Conservation (phyloP, 352 stramenopile genomes). For the Blastocystis sp. region DNA sequence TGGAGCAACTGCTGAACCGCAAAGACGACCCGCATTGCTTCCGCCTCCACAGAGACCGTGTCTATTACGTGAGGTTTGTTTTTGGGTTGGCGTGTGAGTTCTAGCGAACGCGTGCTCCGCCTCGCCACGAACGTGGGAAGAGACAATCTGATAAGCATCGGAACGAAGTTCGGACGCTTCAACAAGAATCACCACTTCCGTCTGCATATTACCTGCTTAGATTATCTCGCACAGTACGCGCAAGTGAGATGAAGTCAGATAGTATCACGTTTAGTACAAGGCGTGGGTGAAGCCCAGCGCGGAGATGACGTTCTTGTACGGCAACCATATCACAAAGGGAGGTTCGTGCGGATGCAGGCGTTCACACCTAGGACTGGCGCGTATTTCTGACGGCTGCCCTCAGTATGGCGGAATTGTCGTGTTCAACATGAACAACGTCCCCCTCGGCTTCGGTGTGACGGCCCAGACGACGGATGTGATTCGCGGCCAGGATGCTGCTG, state of each 20-base stretch:
- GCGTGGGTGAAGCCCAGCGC: constrained; percentile 98
- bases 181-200: constrained; percentile 97
- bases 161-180: constrained; percentile 96
- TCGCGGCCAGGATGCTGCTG: constrained; percentile 75
- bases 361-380: constrained; percentile 80
- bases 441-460: constrained; percentile 92
- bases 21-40: constrained; percentile 95
- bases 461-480: constrained; percentile 89
- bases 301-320: constrained; percentile 99
- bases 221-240: constrained; percentile 95
- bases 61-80: constrained; percentile 85
- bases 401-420: constrained; percentile 97
- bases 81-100: not conserved
- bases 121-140: constrained; percentile 87
- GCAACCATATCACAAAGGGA: constrained; percentile 97
- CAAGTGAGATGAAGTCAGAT: constrained; percentile 76
- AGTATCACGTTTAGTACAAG: constrained; percentile 83
- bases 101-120: constrained; percentile 83
- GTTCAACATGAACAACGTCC: constrained; percentile 96
- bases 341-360: not conserved
- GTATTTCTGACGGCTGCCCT: constrained; percentile 93
- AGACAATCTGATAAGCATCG: constrained; percentile 90
- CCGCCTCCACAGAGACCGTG: constrained; percentile 89
- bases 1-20: constrained; percentile 91
- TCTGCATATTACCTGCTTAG: constrained; percentile 94